These are phyloP conservation scores for Iberis pinnata DNA, from an alignment of 345 rosid species.

Conservation along the genomic window DNA sequence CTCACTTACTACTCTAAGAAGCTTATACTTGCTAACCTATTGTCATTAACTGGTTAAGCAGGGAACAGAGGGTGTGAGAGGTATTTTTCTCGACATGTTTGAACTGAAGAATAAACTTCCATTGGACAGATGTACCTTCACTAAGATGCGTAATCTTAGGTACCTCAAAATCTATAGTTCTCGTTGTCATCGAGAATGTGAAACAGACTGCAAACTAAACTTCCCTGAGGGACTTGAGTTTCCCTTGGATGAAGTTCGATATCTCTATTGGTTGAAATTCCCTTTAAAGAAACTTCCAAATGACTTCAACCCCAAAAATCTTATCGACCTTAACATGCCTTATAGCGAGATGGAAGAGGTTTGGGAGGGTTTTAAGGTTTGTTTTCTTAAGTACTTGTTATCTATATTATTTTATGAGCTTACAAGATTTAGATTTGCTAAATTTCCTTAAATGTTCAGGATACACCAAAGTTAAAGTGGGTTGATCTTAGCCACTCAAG, in stretches of 20 bases:
- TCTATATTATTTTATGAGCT: background rate
- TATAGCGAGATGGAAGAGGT: conserved; percentile 22
- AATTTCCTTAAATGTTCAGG: conserved; percentile 5
- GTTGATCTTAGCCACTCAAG: conserved; percentile 21
- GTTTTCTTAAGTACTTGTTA: background rate
- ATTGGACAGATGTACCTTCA: conserved; percentile 2
- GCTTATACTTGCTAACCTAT: background rate
- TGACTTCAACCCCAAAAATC: conserved; percentile 22
- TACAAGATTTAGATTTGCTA: background rate
- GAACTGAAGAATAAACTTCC: background rate
- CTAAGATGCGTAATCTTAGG: conserved; percentile 21
- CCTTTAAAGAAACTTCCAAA: conserved; percentile 24
- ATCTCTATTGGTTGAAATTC: conserved; percentile 25
- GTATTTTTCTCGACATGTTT: conserved; percentile 21
- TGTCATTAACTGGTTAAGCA: conserved; percentile 1
- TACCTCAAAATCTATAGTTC: conserved; percentile 25
- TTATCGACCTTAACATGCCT: conserved; percentile 18
- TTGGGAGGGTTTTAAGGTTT: conserved; percentile 26
- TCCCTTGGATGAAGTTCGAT: conserved; percentile 8
- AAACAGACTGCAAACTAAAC: background rate
- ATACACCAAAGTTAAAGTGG: conserved; percentile 24
- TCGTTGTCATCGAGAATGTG: background rate
- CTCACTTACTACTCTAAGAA: background rate
- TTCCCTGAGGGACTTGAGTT: conserved; percentile 9
- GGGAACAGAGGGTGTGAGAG: conserved; percentile 24